Base-by-base conservation (phyloP, 2,329 filamentous ascomycete genomes). In the Lecanosticta acicola region DNA sequence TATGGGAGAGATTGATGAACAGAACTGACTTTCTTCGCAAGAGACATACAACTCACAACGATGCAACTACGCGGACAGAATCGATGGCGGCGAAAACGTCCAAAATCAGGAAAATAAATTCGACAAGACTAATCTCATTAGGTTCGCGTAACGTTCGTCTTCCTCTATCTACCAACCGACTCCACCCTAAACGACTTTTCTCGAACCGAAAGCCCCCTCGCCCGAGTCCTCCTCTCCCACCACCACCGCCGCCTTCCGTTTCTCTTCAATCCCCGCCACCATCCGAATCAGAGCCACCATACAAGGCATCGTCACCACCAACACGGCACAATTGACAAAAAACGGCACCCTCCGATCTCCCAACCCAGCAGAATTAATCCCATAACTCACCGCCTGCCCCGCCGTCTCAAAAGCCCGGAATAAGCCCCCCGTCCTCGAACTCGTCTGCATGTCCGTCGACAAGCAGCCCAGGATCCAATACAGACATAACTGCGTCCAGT, bases 201-300 rank as follows among this genome's bases (percentile, higher is more conserved):
- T n/a, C n/a, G n/a, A n/a, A n/a, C n/a, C n/a, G n/a, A n/a, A n/a
- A n/a, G n/a, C n/a, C n/a, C 50, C 14, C 50, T 61, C 43, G 60
- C 66, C 39, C 62, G 56, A n/a, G 51, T 64, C 24, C 59, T 68
- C 81, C 68, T 85, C 14, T 79, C 74, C 29, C 70, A 83, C 32
- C 76, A 74, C 41, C 78, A 81, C 54, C 60, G 67, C 38, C 14
- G 32, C 39, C 10, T 38, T 7, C 1, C 37, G 44, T 4, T 13
- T n/a, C 18, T 32, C 38, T 18, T 19, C 32, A 7, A 38, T 46
- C 14, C 24, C 36, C 32, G 46, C 29, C 8, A 56, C 51, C 47
- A 56, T 17, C 7, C 41, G 34, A 8, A 56, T 56, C n/a, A 56
- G 37, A 10, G 41, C 11, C 1, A 54, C 46, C 49, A 56, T 52